These are phyloP conservation scores for Pythium rishiriense DNA, from an alignment of 352 stramenopile genomes.

Conservation along the genomic window DNA sequence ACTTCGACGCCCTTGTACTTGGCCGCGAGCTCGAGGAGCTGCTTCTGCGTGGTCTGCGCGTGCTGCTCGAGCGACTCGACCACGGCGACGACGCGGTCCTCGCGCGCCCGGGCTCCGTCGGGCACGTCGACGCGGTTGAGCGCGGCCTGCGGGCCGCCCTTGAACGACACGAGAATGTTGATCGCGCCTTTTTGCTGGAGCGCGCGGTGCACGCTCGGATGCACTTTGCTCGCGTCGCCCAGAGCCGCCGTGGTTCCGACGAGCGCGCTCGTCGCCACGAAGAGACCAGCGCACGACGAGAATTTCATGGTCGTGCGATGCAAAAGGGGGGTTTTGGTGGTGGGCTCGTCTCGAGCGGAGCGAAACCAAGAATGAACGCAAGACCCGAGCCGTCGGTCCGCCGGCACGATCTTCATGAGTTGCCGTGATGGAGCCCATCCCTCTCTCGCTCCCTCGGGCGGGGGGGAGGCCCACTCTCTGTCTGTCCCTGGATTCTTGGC, in stretches of 20 bases:
- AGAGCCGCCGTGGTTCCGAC: neutral
- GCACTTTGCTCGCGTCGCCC: slow-evolving; percentile 8
- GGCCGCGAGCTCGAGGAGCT: slow-evolving; percentile 20
- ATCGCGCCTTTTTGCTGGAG: slow-evolving; percentile 13
- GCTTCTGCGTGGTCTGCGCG: slow-evolving; percentile 4
- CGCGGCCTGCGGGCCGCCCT: slow-evolving; percentile 12
- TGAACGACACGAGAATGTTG: slow-evolving; percentile 30
- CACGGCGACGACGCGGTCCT: slow-evolving; percentile 16
- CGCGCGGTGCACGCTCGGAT: slow-evolving; percentile 25
- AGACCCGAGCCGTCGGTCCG: neutral
- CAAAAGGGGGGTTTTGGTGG: neutral
- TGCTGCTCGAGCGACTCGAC: slow-evolving; percentile 24
- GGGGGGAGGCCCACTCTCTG: neutral
- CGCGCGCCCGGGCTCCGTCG: slow-evolving; percentile 4
- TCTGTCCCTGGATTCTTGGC: slow-evolving; percentile 22
- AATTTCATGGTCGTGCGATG: slow-evolving; percentile 6
- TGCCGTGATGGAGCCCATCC: neutral
- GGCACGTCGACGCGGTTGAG: slow-evolving; percentile 11
- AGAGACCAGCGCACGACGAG: neutral
- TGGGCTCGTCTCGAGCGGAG: neutral
- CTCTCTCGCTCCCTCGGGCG: neutral
- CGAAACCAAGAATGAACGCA: slow-evolving; percentile 6
- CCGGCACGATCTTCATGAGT: neutral
- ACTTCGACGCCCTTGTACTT: slow-evolving; percentile 13
- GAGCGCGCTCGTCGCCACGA: neutral